A percentile compares a stretch with the other conserved stretches of the same genome.
Evolutionary conservation across 1,139 yeast genomes (phyloP).

Genomic region (Diutina siamensis): DNA sequence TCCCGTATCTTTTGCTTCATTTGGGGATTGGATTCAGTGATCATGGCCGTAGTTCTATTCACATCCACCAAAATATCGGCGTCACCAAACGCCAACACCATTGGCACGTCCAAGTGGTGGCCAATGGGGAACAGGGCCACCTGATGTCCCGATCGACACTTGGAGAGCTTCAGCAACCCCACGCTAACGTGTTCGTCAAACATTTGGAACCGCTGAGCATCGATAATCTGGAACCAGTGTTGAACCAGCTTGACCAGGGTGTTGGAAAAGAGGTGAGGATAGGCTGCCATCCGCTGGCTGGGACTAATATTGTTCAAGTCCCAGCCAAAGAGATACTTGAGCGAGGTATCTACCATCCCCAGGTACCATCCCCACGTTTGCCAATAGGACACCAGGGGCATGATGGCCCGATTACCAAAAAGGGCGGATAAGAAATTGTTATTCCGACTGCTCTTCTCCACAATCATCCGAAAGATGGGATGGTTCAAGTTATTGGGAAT

Average conservation of each 20-base stretch:
- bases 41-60: conserved; percentile 14
- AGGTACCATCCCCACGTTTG: conserved; percentile 26
- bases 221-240: conserved; percentile 39
- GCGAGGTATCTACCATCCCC: conserved; percentile 22
- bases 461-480: conserved; percentile 25
- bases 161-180: conserved; percentile 7
- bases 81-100: conserved; percentile 31
- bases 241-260: conserved; percentile 33
- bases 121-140: conserved; percentile 44
- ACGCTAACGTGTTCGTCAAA: conserved; percentile 30
- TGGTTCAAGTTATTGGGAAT: conserved; percentile 30
- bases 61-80: conserved; percentile 31
- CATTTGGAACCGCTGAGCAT: conserved; percentile 33
- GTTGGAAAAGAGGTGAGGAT: conserved; percentile 37
- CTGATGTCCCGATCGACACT: conserved; percentile 19
- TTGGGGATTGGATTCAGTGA: conserved; percentile 11
- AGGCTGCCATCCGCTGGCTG: conserved; percentile 28
- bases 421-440: conserved; percentile 26
- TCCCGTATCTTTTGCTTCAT: conserved; percentile 16
- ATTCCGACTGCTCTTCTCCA: conserved; percentile 9
- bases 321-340: conserved; percentile 32
- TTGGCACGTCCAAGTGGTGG: conserved; percentile 30
- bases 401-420: conserved; percentile 31
- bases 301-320: conserved; percentile 21
- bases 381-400: conserved; percentile 39